Evolutionary conservation across 1,139 yeast species (phyloP), one percentile per base, ranked within the genome.

Genomic region (Magnusiomyces fungicola): DNA sequence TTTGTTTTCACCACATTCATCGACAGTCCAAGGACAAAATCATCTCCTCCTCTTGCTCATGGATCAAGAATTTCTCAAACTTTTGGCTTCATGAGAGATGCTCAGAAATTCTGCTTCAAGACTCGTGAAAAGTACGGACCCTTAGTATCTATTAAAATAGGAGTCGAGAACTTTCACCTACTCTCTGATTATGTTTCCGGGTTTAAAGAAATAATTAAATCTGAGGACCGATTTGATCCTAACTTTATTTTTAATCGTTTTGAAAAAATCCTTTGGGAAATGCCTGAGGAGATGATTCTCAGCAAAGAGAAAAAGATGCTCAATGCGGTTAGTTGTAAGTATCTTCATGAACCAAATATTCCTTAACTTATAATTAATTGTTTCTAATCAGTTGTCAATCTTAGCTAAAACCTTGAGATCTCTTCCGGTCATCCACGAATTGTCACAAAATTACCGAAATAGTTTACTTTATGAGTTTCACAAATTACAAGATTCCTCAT

Each of bases 101-200:
- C 51, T 14, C 33, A 45, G 21, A 24, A 36, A 32, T 30, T 49
- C 7, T 42, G 44, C 21, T 37, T 49, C 22, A 38, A 36, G 7
- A 25, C 36, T 30, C 45, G 43, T 29, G 42, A 49, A 21, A 19
- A 30, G 23, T 49, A 49, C 30, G 51, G 51, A n/a, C n/a, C 47
- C 2, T 19, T 49, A 10, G 42, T 36, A 16, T 23, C 49, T 5
- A 23, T 49, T 12, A 42, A 43, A 25, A 37, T 49, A 19, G 51
- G 47, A 3, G 5, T 32, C 5, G 30, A 25, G 7, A 49, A 18
- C 12, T 45, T 39, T 23, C 37, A 45, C 25, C 29, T 49, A 9
- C 12, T 49, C 18, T 42, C 49, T 3, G 51, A 49, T 24, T 42
- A 30, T 21, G 47, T 32, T 12, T 32, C 34, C 7, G 51, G 48